phyloP scores from a whole-genome alignment of 345 rosid genomes.

The Hibiscus trionum region DNA sequence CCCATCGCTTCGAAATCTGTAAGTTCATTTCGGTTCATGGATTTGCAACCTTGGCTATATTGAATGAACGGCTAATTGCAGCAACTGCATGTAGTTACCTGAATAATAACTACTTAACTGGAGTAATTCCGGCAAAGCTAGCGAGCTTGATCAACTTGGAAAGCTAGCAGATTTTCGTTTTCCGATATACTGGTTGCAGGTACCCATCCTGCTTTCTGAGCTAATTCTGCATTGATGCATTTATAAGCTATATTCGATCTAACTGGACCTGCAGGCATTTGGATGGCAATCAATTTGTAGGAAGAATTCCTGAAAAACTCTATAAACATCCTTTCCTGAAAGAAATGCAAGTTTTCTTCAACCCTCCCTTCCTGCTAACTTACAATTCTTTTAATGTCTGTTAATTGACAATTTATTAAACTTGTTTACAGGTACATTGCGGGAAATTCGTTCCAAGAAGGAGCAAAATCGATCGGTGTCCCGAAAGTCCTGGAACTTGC shows the following conservation, averaged over 20 bases:
- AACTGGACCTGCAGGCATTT: too few relatives aligned
- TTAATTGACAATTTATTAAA: background rate
- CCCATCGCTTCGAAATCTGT: slow-evolving; percentile 73
- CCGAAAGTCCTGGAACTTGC: slow-evolving; percentile 66
- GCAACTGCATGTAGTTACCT: slow-evolving; percentile 37
- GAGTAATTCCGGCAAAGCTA: slow-evolving; percentile 60
- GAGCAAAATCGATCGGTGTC: slow-evolving; percentile 54
- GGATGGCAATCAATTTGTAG: too few relatives aligned
- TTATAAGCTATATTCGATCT: too few relatives aligned
- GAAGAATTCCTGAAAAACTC: too few relatives aligned
- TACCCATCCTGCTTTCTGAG: slow-evolving; percentile 41
- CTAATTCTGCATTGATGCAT: slow-evolving; percentile 5
- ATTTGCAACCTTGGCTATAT: background rate
- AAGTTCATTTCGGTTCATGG: slow-evolving; percentile 13
- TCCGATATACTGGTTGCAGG: slow-evolving; percentile 29
- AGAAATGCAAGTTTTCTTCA: slow-evolving; percentile 50
- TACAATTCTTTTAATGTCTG: background rate
- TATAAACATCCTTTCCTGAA: slow-evolving; percentile 33
- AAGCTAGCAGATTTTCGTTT: slow-evolving; percentile 26
- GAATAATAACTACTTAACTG: slow-evolving; percentile 68
- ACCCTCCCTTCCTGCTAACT: background rate
- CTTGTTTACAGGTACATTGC: slow-evolving; percentile 54
- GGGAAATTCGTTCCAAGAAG: slow-evolving; percentile 63
- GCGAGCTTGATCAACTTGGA: slow-evolving; percentile 63
- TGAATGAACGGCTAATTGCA: background rate